A percentile compares a stretch with the other conserved stretches of the same genome.
Conservation (phyloP, 306 rosid species). For the Cucurbita pepo region DNA sequence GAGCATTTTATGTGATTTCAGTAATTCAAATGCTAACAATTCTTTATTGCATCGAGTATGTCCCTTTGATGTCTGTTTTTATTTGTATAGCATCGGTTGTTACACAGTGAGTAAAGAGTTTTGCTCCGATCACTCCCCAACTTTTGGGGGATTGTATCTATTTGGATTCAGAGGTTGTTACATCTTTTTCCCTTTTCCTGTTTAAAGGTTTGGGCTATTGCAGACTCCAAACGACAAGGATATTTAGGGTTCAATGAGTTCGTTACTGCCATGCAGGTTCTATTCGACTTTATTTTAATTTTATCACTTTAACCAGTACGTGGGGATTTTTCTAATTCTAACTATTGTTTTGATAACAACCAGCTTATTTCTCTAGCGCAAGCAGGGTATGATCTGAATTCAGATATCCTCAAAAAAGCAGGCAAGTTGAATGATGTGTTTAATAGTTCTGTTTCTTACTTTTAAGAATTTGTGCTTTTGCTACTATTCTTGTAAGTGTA, state of each 20-base stretch:
- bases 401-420: constrained; percentile 41
- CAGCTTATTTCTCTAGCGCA: constrained; percentile 74
- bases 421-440: constrained; percentile 26
- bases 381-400: constrained; percentile 45
- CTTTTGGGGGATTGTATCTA: background rate
- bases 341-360: background rate
- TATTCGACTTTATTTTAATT: background rate
- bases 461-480: background rate
- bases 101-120: background rate
- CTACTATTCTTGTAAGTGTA: background rate
- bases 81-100: background rate
- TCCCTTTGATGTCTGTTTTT: background rate
- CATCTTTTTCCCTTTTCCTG: background rate
- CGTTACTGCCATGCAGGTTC: constrained; percentile 74
- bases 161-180: background rate
- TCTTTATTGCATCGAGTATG: background rate
- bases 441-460: background rate
- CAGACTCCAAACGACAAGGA: constrained; percentile 70
- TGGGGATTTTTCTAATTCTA: background rate
- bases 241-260: constrained; percentile 56
- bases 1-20: background rate
- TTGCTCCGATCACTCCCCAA: background rate
- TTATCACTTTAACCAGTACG: background rate
- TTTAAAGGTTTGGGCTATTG: constrained; percentile 57
- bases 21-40: background rate